Evolutionary conservation across 169 alveolate species (phyloP), one percentile per base, ranked within the genome.

Genomic region (Plasmodium vinckei): DNA sequence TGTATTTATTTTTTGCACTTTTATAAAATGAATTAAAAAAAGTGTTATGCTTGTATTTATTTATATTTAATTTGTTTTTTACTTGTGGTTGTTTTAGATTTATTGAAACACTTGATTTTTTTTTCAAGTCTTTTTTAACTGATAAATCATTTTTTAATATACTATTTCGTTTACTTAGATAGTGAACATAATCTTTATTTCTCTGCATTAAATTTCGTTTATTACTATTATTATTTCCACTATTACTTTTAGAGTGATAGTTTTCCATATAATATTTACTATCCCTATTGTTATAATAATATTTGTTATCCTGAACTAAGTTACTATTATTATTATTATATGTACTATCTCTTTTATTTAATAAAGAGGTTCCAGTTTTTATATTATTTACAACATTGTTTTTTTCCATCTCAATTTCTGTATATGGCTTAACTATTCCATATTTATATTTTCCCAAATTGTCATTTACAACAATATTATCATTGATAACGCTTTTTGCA

Each of bases 131-230:
- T 53, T 79, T 79, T 42, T 59, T 79, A 12, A 67, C 49, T 39
- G 64, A 19, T 15, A 51, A 17, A 25, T 79, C 89, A 49, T 54
- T 79, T 57, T 79, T 79, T 17, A 79, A 69, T 5, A 65, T 33
- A 25, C 82, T 79, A 79, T 79, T 79, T 65, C 77, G 39, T 21
- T 67, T 79, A 51, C 89, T 79, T 17, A 79, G 59, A 47, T 79
- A 79, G 9, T 79, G 77, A 9, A 67, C 89, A 51, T 79, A 79
- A 13, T 79, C 72, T 65, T 79, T 79, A 54, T 79, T 79, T 54
- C 89, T 53, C 42, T 79, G 69, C 12, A 79, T 79, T 51, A 79
- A 54, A 9, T 79, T 79, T 79, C 54, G 53, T 79, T 79, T 64
- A 13, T 79, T 79, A 65, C 63, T 51, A 67, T 69, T 65, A 33